phyloP scores from a whole-genome alignment of 2,329 filamentous ascomycete species.

The Exophiala aquamarina region DNA sequence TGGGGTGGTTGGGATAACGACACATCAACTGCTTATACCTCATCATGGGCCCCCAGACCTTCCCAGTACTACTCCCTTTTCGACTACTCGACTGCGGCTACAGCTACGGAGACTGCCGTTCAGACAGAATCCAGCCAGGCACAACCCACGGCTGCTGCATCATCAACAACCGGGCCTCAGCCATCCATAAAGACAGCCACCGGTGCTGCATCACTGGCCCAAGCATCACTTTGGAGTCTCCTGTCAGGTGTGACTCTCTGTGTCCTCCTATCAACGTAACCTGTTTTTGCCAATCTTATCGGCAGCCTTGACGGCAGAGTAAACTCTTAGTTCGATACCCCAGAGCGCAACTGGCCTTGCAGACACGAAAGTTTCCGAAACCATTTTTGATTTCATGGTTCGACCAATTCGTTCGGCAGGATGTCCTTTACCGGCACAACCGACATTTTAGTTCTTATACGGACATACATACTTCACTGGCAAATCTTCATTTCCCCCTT shows the following conservation, averaged over 20 bases:
- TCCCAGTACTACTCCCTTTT: slow-evolving; percentile 21
- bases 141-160: slow-evolving; percentile 9
- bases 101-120: not conserved
- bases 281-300: too few species aligned
- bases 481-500: too few species aligned
- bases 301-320: too few species aligned
- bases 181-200: slow-evolving; percentile 14
- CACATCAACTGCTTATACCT: too few species aligned
- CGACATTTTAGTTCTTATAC: not conserved
- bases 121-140: slow-evolving; percentile 2
- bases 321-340: too few species aligned
- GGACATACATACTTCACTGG: too few species aligned
- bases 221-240: slow-evolving; percentile 6
- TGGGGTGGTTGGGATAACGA: not conserved
- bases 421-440: not conserved
- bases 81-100: slow-evolving; percentile 11
- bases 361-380: slow-evolving; percentile 1
- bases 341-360: slow-evolving; percentile 20
- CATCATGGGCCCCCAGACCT: not conserved
- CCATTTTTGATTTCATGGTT: not conserved
- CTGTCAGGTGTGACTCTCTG: slow-evolving; percentile 13
- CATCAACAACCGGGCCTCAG: slow-evolving; percentile 6
- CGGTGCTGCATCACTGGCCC: slow-evolving; percentile 7
- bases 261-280: slow-evolving; percentile 1
- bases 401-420: slow-evolving; percentile 6